These are phyloP conservation scores for Peniophora sp. DNA, from an alignment of 1,284 basidiomycete species.

Conservation along the genomic window DNA sequence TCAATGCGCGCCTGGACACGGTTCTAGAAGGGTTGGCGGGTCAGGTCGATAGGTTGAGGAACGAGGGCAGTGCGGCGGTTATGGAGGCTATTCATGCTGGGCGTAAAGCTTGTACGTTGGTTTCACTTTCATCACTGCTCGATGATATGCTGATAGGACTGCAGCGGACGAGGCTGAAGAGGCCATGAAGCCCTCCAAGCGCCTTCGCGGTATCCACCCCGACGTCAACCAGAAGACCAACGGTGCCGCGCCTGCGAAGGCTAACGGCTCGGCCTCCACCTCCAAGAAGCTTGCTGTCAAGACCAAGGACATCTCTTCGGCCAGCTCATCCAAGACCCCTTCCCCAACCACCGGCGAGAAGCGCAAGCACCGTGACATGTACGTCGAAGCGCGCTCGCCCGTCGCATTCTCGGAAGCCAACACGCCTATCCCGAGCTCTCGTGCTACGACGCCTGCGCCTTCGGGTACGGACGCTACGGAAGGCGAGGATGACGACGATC, in stretches of 20 bases:
- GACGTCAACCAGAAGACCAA: slow-evolving; percentile 20
- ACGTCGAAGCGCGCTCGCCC: slow-evolving; percentile 9
- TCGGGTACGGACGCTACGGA: slow-evolving; percentile 2
- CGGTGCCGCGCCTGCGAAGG: slow-evolving; percentile 35
- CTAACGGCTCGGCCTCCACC: slow-evolving; percentile 12
- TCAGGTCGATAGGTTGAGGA: slow-evolving; percentile 63
- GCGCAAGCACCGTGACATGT: slow-evolving; percentile 9
- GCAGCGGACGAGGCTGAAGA: slow-evolving; percentile 13
- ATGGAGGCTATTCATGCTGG: slow-evolving; percentile 54
- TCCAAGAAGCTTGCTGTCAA: slow-evolving; percentile 18
- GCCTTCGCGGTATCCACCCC: slow-evolving; percentile 57
- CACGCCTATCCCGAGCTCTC: not conserved
- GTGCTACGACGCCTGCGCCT: slow-evolving; percentile 4
- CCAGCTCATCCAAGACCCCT: slow-evolving; percentile 19
- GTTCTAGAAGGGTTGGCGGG: slow-evolving; percentile 47
- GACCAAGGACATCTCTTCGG: not conserved
- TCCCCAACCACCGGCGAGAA: slow-evolving; percentile 10
- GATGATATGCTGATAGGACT: slow-evolving; percentile 2
- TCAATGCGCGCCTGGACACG: slow-evolving; percentile 70
- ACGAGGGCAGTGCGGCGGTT: slow-evolving; percentile 54
- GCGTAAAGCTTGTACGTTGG: slow-evolving; percentile 45
- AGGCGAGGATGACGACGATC: slow-evolving; percentile 24
- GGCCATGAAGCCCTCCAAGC: slow-evolving; percentile 31
- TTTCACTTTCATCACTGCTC: not conserved
- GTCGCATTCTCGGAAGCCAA: slow-evolving; percentile 4